Evolutionary conservation across 208 protist genomes (phyloP).

Genomic region (Wallacemonas sp.): DNA sequence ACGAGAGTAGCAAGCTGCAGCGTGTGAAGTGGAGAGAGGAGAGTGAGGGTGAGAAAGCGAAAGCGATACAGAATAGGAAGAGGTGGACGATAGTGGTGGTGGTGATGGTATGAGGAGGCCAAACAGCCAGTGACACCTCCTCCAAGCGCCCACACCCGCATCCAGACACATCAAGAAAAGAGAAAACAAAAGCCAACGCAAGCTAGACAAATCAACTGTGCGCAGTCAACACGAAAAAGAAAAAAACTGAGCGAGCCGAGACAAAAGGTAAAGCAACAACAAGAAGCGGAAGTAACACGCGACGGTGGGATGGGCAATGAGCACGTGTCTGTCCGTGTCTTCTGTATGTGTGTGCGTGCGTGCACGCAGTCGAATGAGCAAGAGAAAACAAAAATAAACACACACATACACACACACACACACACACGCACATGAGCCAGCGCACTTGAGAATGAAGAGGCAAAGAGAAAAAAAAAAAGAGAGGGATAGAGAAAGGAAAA

Average conservation of each 20-base stretch:
- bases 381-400: background rate
- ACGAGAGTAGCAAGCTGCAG: background rate
- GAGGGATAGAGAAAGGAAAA: constrained; percentile 2
- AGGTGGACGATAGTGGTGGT: background rate
- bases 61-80: background rate
- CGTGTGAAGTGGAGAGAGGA: background rate
- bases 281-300: constrained; percentile 2
- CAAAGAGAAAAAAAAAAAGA: constrained; percentile 1
- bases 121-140: too few species aligned
- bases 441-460: background rate
- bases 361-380: too few species aligned
- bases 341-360: too few species aligned
- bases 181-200: constrained; percentile 6
- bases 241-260: constrained; percentile 9
- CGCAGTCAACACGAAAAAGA: constrained; percentile 6
- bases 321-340: background rate
- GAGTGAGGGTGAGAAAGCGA: background rate
- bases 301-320: background rate
- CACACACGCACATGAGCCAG: too few species aligned
- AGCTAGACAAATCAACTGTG: constrained; percentile 6
- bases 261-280: constrained; percentile 9
- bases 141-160: too few species aligned
- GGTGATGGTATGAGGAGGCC: too few species aligned
- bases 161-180: background rate
- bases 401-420: too few species aligned